Conservation (phyloP, 257 asterid genomes). For the Ocimum tenuiflorum region DNA sequence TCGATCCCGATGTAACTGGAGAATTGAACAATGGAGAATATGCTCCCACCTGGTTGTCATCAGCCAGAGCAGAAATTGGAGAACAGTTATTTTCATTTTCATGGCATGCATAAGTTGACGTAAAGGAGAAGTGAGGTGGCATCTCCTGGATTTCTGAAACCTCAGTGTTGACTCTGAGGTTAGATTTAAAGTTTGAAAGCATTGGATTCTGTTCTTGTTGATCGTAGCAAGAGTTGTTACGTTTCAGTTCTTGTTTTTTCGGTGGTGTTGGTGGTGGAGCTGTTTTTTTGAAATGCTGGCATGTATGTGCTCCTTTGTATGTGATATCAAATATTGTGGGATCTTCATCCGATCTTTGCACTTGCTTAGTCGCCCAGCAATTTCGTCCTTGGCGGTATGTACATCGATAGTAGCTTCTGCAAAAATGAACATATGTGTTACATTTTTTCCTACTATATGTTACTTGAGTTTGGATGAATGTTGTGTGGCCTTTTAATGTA, state of each 20-base stretch:
- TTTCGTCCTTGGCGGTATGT: conserved; percentile 49
- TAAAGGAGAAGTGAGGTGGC: conserved; percentile 43
- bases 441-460: neutral
- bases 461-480: neutral
- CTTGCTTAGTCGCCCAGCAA: conserved; percentile 94
- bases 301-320: conserved; percentile 66
- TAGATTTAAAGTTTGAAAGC: conserved; percentile 38
- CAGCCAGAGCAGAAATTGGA: conserved; percentile 35
- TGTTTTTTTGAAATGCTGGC: conserved; percentile 31
- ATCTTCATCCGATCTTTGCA: conserved; percentile 86
- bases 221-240: conserved; percentile 14
- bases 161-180: conserved; percentile 52
- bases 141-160: conserved; percentile 31
- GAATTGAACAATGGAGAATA: conserved; percentile 36
- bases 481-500: conserved; percentile 8
- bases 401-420: conserved; percentile 94
- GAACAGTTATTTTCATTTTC: conserved; percentile 31
- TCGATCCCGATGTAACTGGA: conserved; percentile 38
- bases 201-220: conserved; percentile 32
- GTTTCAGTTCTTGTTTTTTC: conserved; percentile 34
- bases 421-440: conserved; percentile 17
- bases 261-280: conserved; percentile 37
- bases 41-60: conserved; percentile 35
- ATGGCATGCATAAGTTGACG: conserved; percentile 37
- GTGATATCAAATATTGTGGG: conserved; percentile 66